phyloP scores from a whole-genome alignment of 805 yeast species.

The Debaryomyces castellii region DNA sequence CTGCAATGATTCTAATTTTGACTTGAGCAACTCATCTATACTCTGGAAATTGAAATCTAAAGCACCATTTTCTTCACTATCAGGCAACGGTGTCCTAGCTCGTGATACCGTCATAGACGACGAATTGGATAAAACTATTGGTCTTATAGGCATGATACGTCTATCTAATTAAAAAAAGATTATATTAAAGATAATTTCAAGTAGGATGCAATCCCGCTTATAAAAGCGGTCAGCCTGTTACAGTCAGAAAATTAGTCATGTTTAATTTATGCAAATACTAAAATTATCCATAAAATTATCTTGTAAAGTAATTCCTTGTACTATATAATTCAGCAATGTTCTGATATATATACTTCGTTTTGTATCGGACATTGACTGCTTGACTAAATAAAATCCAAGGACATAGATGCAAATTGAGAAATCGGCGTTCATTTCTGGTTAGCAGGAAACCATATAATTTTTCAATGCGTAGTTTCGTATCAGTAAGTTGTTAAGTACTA shows the following conservation, averaged over 20 bases:
- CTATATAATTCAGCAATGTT: too few species aligned
- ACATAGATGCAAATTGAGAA: neutral
- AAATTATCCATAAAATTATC: neutral
- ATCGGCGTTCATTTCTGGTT: too few species aligned
- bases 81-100: constrained; percentile 34
- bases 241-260: neutral
- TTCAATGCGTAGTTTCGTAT: too few species aligned
- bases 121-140: constrained; percentile 19
- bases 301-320: too few species aligned
- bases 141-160: constrained; percentile 1
- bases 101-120: constrained; percentile 33
- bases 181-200: neutral
- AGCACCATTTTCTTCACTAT: constrained; percentile 35
- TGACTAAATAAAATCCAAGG: too few species aligned
- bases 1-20: constrained; percentile 31
- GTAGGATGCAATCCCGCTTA: neutral
- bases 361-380: too few species aligned
- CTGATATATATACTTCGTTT: too few species aligned
- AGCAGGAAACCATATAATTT: too few species aligned
- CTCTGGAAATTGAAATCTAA: constrained; percentile 33
- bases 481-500: too few species aligned
- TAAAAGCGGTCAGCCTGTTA: constrained; percentile 1
- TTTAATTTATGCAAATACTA: neutral
- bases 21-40: constrained; percentile 33
- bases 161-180: neutral